These are phyloP conservation scores for Calonectria hawksworthii DNA, from an alignment of 2,329 filamentous ascomycete genomes.

Conservation along the genomic window DNA sequence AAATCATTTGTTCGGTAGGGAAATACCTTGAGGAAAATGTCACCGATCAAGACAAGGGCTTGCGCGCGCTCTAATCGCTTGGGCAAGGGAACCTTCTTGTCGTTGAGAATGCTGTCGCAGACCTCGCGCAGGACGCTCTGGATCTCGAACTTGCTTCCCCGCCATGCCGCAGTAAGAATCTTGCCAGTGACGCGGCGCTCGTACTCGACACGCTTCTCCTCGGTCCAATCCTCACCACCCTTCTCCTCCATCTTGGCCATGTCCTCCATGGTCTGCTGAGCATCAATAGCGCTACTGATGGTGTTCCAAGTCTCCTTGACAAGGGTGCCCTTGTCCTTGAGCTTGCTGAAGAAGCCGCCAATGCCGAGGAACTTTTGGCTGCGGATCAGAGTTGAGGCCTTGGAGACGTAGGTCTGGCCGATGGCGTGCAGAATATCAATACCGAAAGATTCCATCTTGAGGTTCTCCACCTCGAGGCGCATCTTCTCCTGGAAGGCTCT, in stretches of 20 bases:
- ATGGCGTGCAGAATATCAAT: conserved; percentile 97
- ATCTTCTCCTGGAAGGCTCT: conserved; percentile 94
- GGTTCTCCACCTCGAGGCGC: conserved; percentile 92
- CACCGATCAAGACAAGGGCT: conserved; percentile 88
- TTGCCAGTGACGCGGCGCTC: conserved; percentile 97
- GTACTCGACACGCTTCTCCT: conserved; percentile 96
- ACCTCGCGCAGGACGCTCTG: conserved; percentile 96
- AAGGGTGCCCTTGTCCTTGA: conserved; percentile 96
- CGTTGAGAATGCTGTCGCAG: conserved; percentile 87
- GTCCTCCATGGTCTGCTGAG: conserved; percentile 98
- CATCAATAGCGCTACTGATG: conserved; percentile 95
- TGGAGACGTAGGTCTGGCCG: conserved; percentile 89
- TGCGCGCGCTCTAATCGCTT: conserved; percentile 95
- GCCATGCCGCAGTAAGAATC: conserved; percentile 96
- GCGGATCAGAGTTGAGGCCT: conserved; percentile 89
- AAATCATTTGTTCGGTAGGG: neutral
- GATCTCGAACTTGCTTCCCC: conserved; percentile 97
- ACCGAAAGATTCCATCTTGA: conserved; percentile 99
- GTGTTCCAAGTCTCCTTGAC: conserved; percentile 99
- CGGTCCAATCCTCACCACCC: conserved; percentile 97
- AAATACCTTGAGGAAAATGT: conserved; percentile 86
- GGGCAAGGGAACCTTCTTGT: conserved; percentile 81
- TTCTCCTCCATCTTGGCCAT: conserved; percentile 97
- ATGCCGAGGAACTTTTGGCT: conserved; percentile 98
- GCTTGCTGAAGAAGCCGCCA: conserved; percentile 90